Evolutionary conservation across 768 basidiomycete genomes (phyloP).

Genomic region (Leucocoprinus sp.): DNA sequence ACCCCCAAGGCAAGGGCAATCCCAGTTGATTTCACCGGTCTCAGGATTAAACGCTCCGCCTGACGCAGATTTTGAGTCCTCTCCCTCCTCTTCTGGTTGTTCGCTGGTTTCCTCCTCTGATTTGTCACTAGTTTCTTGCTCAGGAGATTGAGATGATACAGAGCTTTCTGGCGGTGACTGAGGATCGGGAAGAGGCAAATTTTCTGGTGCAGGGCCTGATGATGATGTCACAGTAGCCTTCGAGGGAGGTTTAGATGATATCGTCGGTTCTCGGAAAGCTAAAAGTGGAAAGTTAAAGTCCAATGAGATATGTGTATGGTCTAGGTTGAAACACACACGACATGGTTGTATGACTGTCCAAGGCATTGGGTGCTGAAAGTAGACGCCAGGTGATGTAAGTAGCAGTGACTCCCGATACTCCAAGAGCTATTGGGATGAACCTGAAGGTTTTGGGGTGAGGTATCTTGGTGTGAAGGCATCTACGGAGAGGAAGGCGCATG

Average conservation of each 20-base stretch:
- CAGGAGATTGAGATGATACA: neutral
- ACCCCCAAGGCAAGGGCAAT: slow-evolving; percentile 96
- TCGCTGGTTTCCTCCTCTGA: neutral
- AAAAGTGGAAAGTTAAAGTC: neutral
- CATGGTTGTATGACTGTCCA: slow-evolving; percentile 31
- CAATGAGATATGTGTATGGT: neutral
- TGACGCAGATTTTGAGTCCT: slow-evolving; percentile 11
- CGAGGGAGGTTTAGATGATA: slow-evolving; percentile 7
- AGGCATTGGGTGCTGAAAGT: slow-evolving; percentile 34
- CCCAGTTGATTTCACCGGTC: slow-evolving; percentile 99
- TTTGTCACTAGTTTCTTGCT: slow-evolving; percentile 1
- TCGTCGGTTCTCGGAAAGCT: slow-evolving; percentile 14
- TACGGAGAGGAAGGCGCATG: slow-evolving; percentile 43
- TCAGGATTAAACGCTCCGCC: slow-evolving; percentile 83
- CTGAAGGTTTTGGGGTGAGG: slow-evolving; percentile 10
- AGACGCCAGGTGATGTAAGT: slow-evolving; percentile 44
- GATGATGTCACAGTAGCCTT: slow-evolving; percentile 10
- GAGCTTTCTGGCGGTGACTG: slow-evolving; percentile 13
- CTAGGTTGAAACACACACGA: neutral
- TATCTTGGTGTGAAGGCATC: slow-evolving; percentile 41
- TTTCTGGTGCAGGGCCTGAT: slow-evolving; percentile 14
- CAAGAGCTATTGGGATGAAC: slow-evolving; percentile 26
- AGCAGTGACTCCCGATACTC: slow-evolving; percentile 35
- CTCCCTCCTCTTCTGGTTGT: slow-evolving; percentile 9
- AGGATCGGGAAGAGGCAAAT: slow-evolving; percentile 10